These are phyloP conservation scores for Saitozyma sp. DNA, from an alignment of 768 basidiomycete species.

Conservation along the genomic window DNA sequence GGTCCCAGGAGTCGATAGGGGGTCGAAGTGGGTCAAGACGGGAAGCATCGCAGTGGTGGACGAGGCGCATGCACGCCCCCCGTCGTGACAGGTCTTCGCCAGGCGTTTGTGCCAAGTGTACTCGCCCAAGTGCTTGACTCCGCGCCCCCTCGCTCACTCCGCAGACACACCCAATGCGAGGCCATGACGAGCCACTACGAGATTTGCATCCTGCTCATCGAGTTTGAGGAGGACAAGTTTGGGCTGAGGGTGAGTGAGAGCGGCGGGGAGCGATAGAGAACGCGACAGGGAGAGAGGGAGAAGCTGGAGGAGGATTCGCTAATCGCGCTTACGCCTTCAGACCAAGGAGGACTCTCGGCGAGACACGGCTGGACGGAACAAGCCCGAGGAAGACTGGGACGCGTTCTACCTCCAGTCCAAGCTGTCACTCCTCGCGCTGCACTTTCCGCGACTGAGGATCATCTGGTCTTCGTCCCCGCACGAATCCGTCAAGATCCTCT, in stretches of 20 bases:
- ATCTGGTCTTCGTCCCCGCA: conserved; percentile 98
- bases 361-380: conserved; percentile 30
- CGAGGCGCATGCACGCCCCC: conserved; percentile 5
- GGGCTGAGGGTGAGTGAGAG: conserved; percentile 68
- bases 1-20: too few relatives aligned
- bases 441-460: conserved; percentile 87
- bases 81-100: too few relatives aligned
- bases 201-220: conserved; percentile 85
- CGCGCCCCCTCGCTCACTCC: too few relatives aligned
- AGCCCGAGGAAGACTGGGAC: conserved; percentile 56
- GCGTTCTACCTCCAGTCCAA: conserved; percentile 78
- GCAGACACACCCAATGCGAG: conserved; percentile 94
- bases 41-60: not conserved
- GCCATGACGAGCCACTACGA: conserved; percentile 96
- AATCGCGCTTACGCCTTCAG: conserved; percentile 29
- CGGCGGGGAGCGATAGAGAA: too few relatives aligned
- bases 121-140: too few relatives aligned
- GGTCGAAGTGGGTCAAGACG: too few relatives aligned
- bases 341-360: conserved; percentile 50
- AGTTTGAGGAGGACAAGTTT: conserved; percentile 97
- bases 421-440: conserved; percentile 80
- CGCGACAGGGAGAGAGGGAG: not conserved
- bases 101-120: too few relatives aligned
- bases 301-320: too few relatives aligned
- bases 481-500: conserved; percentile 86